Base-by-base conservation (phyloP, 352 stramenopile species). In the Phytophthora foliorum region DNA sequence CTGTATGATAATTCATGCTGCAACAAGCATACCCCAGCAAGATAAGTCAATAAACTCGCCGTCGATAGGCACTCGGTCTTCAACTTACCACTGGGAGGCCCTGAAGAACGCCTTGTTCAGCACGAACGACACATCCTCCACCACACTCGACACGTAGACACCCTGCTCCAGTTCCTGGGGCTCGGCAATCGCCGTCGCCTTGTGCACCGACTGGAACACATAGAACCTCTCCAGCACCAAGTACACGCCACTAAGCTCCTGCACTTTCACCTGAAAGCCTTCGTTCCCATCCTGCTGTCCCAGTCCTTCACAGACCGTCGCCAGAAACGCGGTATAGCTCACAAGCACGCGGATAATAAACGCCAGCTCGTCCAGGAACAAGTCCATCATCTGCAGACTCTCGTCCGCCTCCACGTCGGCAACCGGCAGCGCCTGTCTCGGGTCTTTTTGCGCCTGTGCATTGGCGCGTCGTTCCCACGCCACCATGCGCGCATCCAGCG, bases 311-410 rank as follows among this genome's bases (percentile, higher is more conserved):
- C 79, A 90, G 16, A 92, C 63, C 9, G 80, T 86, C 29, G 66
- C 55, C 42, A 92, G 57, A 36, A 91, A 93, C 10, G 67, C 56
- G 3, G 60, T 74, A 57, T 96, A 96, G 55, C 85, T 91, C 69
- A 82, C 82, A 27, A 93, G 63, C 19, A 92, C 68, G 24, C 86
- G 85, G 17, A 94, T 80, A 44, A 96, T 81, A 70, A 90, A 92
- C 19, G 86, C 81, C 17, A 94, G 46, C 57, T 96, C 87, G 54
- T 96, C 89, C 48, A 96, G 63, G 44, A 93, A 90, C 53, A 94
- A 66, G 49, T 96, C 86, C 50, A 94, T 79, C 89, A 96, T 96
- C 67, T 96, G 88, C 29, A 96, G 70, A 69, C 85, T 94, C 72
- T 96, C 89, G 60, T 96, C 89, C 9, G 87, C 74, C 45, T 94